Evolutionary conservation across 2,329 filamentous ascomycete genomes (phyloP).

Genomic region (Paracamarosporium sp.): DNA sequence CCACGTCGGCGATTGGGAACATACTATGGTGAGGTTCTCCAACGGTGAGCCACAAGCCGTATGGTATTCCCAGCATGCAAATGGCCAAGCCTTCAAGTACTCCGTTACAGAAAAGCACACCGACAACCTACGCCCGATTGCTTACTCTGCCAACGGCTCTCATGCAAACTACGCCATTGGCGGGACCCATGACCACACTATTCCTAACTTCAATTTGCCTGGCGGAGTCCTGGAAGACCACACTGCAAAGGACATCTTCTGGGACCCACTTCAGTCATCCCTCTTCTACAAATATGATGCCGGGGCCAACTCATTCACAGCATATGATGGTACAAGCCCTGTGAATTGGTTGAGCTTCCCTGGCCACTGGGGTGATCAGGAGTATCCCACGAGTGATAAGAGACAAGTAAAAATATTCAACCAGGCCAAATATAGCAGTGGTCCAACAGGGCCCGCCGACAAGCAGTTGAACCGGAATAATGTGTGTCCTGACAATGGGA

Average conservation of each 20-base stretch:
- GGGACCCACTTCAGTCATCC: constrained; percentile 65
- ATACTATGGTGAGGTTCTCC: constrained; percentile 70
- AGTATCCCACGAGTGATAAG: constrained; percentile 60
- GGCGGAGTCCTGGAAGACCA: constrained; percentile 60
- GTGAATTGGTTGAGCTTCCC: constrained; percentile 63
- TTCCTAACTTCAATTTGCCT: constrained; percentile 66
- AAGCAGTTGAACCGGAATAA: constrained; percentile 64
- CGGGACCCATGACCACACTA: constrained; percentile 68
- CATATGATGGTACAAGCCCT: constrained; percentile 57
- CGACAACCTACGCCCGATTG: constrained; percentile 59
- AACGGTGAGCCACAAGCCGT: constrained; percentile 62
- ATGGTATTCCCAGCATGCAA: constrained; percentile 69
- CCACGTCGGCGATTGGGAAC: constrained; percentile 73
- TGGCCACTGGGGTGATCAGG: constrained; percentile 69
- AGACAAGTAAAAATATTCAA: constrained; percentile 56
- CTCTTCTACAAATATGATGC: constrained; percentile 64
- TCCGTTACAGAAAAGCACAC: constrained; percentile 58
- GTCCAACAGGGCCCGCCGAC: constrained; percentile 67
- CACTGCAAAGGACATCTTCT: constrained; percentile 61
- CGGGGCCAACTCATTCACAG: constrained; percentile 50
- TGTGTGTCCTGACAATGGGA: constrained; percentile 62
- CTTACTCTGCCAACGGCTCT: constrained; percentile 65
- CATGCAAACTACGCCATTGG: constrained; percentile 70
- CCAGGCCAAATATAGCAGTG: constrained; percentile 29
- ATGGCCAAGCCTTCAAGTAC: constrained; percentile 70